Percentiles rank a stretch among this genome's conserved stretches.
These are phyloP conservation scores for Boechera divaricarpa DNA, from an alignment of 345 rosid species.

Conservation along the genomic window DNA sequence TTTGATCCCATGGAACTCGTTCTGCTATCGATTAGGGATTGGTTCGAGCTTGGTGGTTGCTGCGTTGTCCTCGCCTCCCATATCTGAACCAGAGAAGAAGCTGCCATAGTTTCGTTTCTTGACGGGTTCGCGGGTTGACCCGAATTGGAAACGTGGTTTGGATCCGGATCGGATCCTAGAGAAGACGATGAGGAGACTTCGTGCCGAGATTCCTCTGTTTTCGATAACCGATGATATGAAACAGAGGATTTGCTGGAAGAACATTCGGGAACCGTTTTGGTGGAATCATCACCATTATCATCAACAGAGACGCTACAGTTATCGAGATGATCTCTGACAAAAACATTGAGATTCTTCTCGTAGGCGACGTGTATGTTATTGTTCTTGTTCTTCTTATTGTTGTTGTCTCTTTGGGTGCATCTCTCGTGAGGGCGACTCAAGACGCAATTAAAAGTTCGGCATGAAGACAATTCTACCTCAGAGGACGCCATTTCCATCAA, in stretches of 20 bases:
- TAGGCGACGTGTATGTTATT: conserved; percentile 49
- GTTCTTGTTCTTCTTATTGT: conserved; percentile 21
- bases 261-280: conserved; percentile 21
- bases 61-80: conserved; percentile 83
- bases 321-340: conserved; percentile 67
- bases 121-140: conserved; percentile 35
- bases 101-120: conserved; percentile 45
- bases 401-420: conserved; percentile 48
- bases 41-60: conserved; percentile 47
- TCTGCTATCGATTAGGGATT: conserved; percentile 39
- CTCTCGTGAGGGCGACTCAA: conserved; percentile 56
- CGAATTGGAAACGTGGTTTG: background rate
- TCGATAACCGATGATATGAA: conserved; percentile 52
- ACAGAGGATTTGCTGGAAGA: conserved; percentile 32
- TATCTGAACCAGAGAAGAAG: conserved; percentile 89
- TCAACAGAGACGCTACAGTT: conserved; percentile 44
- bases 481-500: conserved; percentile 70
- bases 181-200: conserved; percentile 23
- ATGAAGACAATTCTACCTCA: conserved; percentile 64
- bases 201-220: conserved; percentile 39
- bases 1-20: conserved; percentile 39
- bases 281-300: background rate
- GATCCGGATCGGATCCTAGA: background rate
- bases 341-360: conserved; percentile 64
- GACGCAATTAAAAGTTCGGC: conserved; percentile 64